These are phyloP conservation scores for Esteya vermicola DNA, from an alignment of 2,329 filamentous ascomycete species.

Conservation along the genomic window DNA sequence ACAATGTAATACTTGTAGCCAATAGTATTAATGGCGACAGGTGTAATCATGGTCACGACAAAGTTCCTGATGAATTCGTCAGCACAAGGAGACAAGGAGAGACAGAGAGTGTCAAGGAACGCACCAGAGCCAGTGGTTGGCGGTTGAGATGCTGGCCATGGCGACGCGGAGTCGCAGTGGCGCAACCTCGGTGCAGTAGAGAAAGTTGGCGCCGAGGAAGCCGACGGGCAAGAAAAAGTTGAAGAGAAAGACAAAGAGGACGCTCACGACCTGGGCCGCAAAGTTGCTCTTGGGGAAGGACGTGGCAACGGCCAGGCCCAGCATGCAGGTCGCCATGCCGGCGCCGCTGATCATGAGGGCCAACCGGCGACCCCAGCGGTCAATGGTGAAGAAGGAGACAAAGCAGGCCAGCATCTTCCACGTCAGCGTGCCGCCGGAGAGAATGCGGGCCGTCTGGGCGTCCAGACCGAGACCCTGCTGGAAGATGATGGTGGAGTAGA, in stretches of 20 bases:
- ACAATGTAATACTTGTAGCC: slow-evolving; percentile 37
- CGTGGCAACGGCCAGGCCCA: slow-evolving; percentile 1
- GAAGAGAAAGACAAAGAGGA: slow-evolving; percentile 7
- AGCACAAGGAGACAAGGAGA: not conserved
- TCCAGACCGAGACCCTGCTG: slow-evolving; percentile 24
- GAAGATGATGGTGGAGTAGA: slow-evolving; percentile 25
- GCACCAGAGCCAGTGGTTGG: slow-evolving; percentile 37
- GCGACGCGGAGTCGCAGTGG: slow-evolving; percentile 6
- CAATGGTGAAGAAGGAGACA: slow-evolving; percentile 30
- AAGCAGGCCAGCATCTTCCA: slow-evolving; percentile 40
- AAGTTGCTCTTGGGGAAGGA: not conserved
- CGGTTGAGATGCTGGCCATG: slow-evolving; percentile 15
- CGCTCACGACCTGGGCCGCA: slow-evolving; percentile 1
- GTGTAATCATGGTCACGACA: slow-evolving; percentile 27
- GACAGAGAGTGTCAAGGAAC: not conserved
- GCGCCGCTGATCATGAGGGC: slow-evolving; percentile 30
- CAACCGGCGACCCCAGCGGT: slow-evolving; percentile 27
- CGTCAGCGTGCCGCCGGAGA: slow-evolving; percentile 33
- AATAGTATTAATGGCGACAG: slow-evolving; percentile 33
- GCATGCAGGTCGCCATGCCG: slow-evolving; percentile 5
- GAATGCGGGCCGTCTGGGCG: slow-evolving; percentile 21
- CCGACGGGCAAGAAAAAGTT: slow-evolving; percentile 27
- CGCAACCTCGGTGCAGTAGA: slow-evolving; percentile 10
- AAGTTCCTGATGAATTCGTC: slow-evolving; percentile 13
- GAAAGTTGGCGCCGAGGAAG: slow-evolving; percentile 27